Percentiles rank a stretch among this genome's conserved stretches.
These are phyloP conservation scores for Arthroderma sp. DNA, from an alignment of 2,329 filamentous ascomycete genomes.

Conservation along the genomic window DNA sequence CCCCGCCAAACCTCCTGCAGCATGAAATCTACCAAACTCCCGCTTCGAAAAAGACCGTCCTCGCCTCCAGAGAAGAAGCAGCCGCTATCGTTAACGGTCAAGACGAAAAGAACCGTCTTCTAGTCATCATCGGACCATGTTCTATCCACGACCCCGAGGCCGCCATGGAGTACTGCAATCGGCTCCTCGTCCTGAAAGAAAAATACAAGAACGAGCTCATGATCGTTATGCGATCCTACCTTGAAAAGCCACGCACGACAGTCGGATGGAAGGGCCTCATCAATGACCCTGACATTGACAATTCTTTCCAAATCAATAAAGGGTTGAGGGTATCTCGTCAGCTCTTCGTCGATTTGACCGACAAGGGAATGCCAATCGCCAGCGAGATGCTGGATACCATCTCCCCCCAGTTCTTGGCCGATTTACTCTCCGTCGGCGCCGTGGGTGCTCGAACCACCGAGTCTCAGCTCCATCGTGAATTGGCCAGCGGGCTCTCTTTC, in stretches of 20 bases:
- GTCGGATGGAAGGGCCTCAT: constrained; percentile 99
- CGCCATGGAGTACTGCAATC: constrained; percentile 77
- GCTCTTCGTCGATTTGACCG: constrained; percentile 83
- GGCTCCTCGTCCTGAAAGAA: constrained; percentile 64
- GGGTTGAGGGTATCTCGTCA: constrained; percentile 83
- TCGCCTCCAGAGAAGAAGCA: constrained; percentile 46
- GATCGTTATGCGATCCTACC: constrained; percentile 96
- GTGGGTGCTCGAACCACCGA: constrained; percentile 95
- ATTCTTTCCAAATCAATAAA: constrained; percentile 98
- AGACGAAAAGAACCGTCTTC: constrained; percentile 56
- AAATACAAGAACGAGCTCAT: constrained; percentile 72
- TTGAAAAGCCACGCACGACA: constrained; percentile 96
- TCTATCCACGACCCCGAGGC: constrained; percentile 88
- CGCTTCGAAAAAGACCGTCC: constrained; percentile 38
- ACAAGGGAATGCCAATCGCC: constrained; percentile 81
- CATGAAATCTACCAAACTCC: constrained; percentile 59
- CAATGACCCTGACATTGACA: constrained; percentile 96
- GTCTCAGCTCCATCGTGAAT: constrained; percentile 88
- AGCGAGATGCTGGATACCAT: constrained; percentile 99
- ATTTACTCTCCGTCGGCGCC: constrained; percentile 87
- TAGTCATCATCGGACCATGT: constrained; percentile 91
- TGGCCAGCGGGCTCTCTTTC: constrained; percentile 90
- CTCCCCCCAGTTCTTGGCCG: constrained; percentile 91
- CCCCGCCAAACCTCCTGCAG: constrained; percentile 84
- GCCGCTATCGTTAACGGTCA: constrained; percentile 48